These are phyloP conservation scores for Shiraia sp. DNA, from an alignment of 2,329 filamentous ascomycete genomes.

Conservation along the genomic window DNA sequence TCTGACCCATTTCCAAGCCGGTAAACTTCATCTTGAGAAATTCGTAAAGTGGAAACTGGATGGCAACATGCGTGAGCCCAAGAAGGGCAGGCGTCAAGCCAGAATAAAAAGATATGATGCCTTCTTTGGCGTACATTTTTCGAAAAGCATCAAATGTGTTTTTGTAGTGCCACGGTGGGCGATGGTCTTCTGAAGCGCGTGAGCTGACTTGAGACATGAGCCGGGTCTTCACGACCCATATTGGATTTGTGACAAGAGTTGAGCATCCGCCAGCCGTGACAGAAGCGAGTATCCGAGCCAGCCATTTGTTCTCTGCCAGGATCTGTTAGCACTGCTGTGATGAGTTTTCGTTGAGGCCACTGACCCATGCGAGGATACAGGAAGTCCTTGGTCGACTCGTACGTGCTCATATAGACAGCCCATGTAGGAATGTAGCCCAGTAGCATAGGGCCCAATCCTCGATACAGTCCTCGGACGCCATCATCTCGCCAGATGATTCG, in stretches of 20 bases:
- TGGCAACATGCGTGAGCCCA: conserved; percentile 90
- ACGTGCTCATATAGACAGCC: conserved; percentile 97
- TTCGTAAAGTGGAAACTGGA: conserved; percentile 96
- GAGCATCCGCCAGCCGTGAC: conserved; percentile 89
- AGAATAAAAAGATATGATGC: conserved; percentile 89
- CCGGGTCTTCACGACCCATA: conserved; percentile 98
- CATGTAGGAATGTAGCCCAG: conserved; percentile 95
- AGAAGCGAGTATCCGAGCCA: conserved; percentile 86
- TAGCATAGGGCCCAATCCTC: conserved; percentile 91
- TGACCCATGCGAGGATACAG: conserved; percentile 66
- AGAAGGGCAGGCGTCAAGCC: conserved; percentile 90
- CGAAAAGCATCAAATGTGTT: conserved; percentile 88
- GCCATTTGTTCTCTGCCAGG: conserved; percentile 67
- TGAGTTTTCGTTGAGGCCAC: conserved; percentile 5
- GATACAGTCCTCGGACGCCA: conserved; percentile 86
- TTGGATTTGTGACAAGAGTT: conserved; percentile 93
- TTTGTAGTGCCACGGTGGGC: conserved; percentile 86
- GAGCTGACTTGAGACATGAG: conserved; percentile 88
- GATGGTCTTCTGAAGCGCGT: conserved; percentile 57
- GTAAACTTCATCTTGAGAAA: conserved; percentile 90
- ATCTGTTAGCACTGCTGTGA: conserved; percentile 13
- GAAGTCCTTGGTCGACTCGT: conserved; percentile 82
- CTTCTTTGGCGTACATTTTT: conserved; percentile 95
- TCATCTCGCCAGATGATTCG: conserved; percentile 85
- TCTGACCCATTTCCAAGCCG: conserved; percentile 81